Evolutionary conservation across 441 rosid genomes (phyloP).

Genomic region (Brassica hybrid): DNA sequence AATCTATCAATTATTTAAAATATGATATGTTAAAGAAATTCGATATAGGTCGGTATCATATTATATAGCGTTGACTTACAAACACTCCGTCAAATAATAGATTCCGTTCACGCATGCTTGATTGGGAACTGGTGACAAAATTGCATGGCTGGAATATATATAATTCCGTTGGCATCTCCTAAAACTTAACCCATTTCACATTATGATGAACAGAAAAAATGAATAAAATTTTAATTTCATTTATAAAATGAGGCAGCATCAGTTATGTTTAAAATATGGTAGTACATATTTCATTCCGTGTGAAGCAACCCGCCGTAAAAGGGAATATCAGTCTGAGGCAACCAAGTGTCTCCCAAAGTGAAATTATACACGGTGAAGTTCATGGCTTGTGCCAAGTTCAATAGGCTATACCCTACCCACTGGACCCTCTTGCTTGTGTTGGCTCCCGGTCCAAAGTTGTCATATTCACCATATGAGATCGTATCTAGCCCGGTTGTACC

Average conservation of each 20-base stretch:
- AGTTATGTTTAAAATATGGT: neutral
- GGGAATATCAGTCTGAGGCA: constrained; percentile 61
- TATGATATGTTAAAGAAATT: neutral
- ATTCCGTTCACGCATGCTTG: constrained; percentile 32
- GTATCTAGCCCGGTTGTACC: constrained; percentile 55
- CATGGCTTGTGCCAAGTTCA: constrained; percentile 57
- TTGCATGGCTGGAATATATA: neutral
- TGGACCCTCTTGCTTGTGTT: constrained; percentile 52
- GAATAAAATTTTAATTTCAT: neutral
- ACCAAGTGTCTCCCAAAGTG: constrained; percentile 64
- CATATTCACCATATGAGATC: constrained; percentile 60
- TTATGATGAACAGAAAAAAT: constrained; percentile 22
- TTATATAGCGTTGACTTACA: constrained; percentile 18
- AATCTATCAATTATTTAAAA: constrained; percentile 1
- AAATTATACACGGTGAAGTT: constrained; percentile 62
- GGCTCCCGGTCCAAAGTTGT: constrained; percentile 59
- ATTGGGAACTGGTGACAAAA: neutral
- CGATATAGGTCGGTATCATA: neutral
- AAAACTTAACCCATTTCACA: neutral
- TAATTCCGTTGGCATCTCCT: neutral
- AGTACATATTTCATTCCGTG: neutral
- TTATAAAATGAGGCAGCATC: neutral
- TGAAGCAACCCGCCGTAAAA: constrained; percentile 53
- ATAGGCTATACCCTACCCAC: constrained; percentile 57
- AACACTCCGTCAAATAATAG: constrained; percentile 16